Base-by-base conservation (phyloP, 2,329 filamentous ascomycete species). In the Stagonosporopsis cucurbitacearum region DNA sequence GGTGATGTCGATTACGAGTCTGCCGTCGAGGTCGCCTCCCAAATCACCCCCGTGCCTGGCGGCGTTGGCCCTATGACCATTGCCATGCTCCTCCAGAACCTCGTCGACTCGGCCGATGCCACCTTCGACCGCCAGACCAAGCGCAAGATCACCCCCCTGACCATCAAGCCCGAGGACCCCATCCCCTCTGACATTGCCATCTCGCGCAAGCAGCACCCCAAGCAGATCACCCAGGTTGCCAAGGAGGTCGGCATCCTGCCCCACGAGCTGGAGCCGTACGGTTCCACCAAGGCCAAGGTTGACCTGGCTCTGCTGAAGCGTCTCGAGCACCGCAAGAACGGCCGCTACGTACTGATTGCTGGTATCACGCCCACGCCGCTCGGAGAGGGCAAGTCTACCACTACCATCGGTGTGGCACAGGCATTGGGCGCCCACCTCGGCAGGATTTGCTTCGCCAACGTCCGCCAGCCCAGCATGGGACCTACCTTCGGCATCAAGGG, bases 401-500 rank as follows among this genome's bases (percentile, higher is more conserved):
- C 95, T 1, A 99, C 95, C 7, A 91, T 99, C 82, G 95, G 95
- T 73, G 82, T 99, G 46, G 92, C 92, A 6, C 95, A 99, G 77
- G 95, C 95, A 32, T 81, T 99, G 44, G 92, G 92, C 53, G 95
- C 89, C 35, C 94, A 98, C 67, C 81, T 98, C 45, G 90, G 89
- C 65, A 90, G 90, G 55, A 84, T 98, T 64, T 90, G 90, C 3
- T 98, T 99, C 76, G 95, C 95, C 77, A 98, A 99, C 74, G 95
- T 99, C 46, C 88, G 95, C 58, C 95, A 99, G 75, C 95, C 95
- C 46, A 96, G 92, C 69, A 95, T 98, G 80, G 95, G 95, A 4
- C 95, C 95, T 52, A 99, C 95, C 0, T 99, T 99, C 75, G 95
- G 95, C 70, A 98, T 99, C 84, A 99, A 99, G 83, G 95, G 95